A percentile compares a stretch with the other conserved stretches of the same genome.
phyloP scores from a whole-genome alignment of 2,329 filamentous ascomycete genomes.

The Monosporascus ibericus region DNA sequence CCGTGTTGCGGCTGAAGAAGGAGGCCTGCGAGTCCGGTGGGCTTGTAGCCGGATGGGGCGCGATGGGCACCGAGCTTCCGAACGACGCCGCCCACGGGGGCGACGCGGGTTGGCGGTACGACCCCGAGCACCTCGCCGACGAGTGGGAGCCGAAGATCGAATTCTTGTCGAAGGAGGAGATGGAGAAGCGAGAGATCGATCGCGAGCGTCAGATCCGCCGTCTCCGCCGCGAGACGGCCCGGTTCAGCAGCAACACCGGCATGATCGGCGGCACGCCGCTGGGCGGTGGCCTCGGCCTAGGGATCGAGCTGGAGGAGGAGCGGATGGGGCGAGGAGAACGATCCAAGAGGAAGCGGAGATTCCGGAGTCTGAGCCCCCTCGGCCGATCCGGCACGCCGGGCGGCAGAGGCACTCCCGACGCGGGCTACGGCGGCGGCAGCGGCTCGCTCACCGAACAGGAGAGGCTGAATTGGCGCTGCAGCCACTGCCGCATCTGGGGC shows the following conservation, averaged over 20 bases:
- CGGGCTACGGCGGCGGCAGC: conserved; percentile 62
- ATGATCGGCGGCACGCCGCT: conserved; percentile 71
- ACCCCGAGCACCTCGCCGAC: conserved; percentile 80
- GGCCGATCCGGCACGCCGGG: conserved; percentile 63
- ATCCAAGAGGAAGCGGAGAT: conserved; percentile 91
- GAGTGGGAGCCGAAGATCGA: conserved; percentile 83
- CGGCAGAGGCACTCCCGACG: conserved; percentile 74
- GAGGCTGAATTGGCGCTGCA: conserved; percentile 77
- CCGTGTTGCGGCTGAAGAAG: conserved; percentile 87
- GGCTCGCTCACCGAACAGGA: conserved; percentile 69
- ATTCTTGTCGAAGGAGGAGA: conserved; percentile 84
- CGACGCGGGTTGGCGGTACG: conserved; percentile 91
- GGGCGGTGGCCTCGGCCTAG: conserved; percentile 41
- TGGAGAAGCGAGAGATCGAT: conserved; percentile 93
- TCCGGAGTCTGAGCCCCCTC: conserved; percentile 79
- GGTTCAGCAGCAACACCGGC: conserved; percentile 81
- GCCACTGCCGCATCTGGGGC: conserved; percentile 82
- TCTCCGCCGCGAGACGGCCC: conserved; percentile 81
- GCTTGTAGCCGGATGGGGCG: conserved; percentile 67
- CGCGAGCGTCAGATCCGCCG: conserved; percentile 85
- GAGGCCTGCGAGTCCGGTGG: conserved; percentile 91
- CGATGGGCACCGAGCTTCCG: conserved; percentile 65
- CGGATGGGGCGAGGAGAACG: conserved; percentile 87
- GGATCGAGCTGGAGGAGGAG: conserved; percentile 61
- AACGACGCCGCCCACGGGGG: conserved; percentile 80